Conservation (phyloP, 2,329 filamentous ascomycete species). For the Fusarium sp. region DNA sequence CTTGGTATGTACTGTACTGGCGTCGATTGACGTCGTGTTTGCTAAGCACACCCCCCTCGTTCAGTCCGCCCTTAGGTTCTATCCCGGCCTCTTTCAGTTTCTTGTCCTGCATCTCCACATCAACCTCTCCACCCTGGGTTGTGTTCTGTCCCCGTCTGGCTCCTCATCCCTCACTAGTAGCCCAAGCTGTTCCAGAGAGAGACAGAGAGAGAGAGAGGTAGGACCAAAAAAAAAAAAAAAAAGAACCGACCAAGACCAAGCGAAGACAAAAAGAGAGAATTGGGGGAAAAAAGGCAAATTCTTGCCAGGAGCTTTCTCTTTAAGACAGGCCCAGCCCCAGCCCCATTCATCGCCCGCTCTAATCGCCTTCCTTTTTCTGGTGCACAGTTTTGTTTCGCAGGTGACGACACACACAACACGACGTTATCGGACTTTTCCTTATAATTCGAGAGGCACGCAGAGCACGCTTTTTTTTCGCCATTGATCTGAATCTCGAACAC, state of each 20-base stretch:
- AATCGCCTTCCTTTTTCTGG: slow-evolving; percentile 32
- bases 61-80: slow-evolving; percentile 1
- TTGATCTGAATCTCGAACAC: slow-evolving; percentile 4
- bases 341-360: slow-evolving; percentile 17
- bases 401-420: slow-evolving; percentile 32
- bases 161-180: slow-evolving; percentile 25
- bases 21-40: slow-evolving; percentile 33
- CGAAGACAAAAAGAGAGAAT: not conserved
- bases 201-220: not conserved
- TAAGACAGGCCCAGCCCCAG: slow-evolving; percentile 37
- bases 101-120: slow-evolving; percentile 34
- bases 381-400: slow-evolving; percentile 19
- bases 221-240: no score
- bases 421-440: not conserved
- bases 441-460: not conserved
- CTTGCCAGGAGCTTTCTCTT: slow-evolving; percentile 24
- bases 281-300: slow-evolving; percentile 1
- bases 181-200: slow-evolving; percentile 3
- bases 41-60: slow-evolving; percentile 15
- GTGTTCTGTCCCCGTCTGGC: slow-evolving; percentile 27
- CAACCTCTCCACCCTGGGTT: slow-evolving; percentile 30
- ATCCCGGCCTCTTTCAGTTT: slow-evolving; percentile 24
- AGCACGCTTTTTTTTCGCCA: slow-evolving; percentile 5
- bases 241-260: not conserved
- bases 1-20: not conserved